These are phyloP conservation scores for Fusarium paranaense DNA, from an alignment of 2,329 filamentous ascomycete species.

Conservation along the genomic window DNA sequence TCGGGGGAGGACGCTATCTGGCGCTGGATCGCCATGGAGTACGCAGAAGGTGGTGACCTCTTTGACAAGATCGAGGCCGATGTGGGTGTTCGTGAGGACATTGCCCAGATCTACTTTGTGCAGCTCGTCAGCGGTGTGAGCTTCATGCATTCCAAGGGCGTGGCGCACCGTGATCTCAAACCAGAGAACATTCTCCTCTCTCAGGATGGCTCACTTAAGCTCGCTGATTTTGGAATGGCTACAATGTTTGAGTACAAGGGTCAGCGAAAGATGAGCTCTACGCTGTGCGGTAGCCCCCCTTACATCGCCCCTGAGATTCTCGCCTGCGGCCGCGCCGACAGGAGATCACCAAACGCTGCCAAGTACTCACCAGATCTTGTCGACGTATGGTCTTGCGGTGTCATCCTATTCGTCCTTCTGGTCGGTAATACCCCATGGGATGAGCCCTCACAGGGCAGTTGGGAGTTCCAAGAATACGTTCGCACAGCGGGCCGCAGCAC, in stretches of 20 bases:
- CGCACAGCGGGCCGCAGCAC: slow-evolving; percentile 82
- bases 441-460: slow-evolving; percentile 85
- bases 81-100: slow-evolving; percentile 91
- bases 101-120: slow-evolving; percentile 95
- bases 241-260: slow-evolving; percentile 94
- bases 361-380: slow-evolving; percentile 83
- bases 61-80: slow-evolving; percentile 99
- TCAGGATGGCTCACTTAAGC: slow-evolving; percentile 85
- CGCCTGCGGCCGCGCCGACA: slow-evolving; percentile 61
- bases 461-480: slow-evolving; percentile 91
- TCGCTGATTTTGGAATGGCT: slow-evolving; percentile 96
- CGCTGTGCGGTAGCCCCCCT: slow-evolving; percentile 94
- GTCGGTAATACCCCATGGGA: slow-evolving; percentile 99
- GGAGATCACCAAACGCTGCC: slow-evolving; percentile 59
- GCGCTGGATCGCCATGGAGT: slow-evolving; percentile 99
- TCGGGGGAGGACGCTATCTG: slow-evolving; percentile 87
- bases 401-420: slow-evolving; percentile 95
- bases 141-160: slow-evolving; percentile 96
- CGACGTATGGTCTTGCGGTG: slow-evolving; percentile 97
- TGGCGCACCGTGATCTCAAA: slow-evolving; percentile 91
- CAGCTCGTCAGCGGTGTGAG: slow-evolving; percentile 91
- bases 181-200: slow-evolving; percentile 96
- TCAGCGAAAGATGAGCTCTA: slow-evolving; percentile 82
- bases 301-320: slow-evolving; percentile 97
- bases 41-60: slow-evolving; percentile 92